Conservation (phyloP, 2,329 filamentous ascomycete genomes). For the Zymoseptoria brevis region DNA sequence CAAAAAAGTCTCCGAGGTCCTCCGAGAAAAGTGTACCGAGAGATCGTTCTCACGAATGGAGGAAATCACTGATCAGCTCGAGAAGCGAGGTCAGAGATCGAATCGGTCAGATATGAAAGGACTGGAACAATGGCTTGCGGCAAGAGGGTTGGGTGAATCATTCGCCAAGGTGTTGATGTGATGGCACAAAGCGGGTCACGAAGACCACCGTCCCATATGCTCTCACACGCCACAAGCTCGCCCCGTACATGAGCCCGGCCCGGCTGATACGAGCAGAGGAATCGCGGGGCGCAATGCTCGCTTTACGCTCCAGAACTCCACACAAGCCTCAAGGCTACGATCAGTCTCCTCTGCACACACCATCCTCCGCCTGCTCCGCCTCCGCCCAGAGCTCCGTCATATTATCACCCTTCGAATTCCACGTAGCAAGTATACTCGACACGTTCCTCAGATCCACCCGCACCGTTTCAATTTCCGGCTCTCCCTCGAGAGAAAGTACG, state of each 20-base stretch:
- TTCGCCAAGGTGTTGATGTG: slow-evolving; percentile 37
- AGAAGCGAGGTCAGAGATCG: slow-evolving; percentile 42
- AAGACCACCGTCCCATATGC: not conserved
- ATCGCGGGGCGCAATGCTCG: too few species aligned
- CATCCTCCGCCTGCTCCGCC: not conserved
- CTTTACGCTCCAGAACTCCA: too few species aligned
- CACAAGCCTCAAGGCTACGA: not conserved
- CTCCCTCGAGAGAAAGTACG: not conserved
- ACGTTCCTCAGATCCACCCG: not conserved
- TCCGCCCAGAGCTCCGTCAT: not conserved
- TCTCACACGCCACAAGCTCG: not conserved
- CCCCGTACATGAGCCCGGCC: not conserved
- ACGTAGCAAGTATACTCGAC: not conserved
- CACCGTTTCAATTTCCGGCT: not conserved
- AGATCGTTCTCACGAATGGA: slow-evolving; percentile 49
- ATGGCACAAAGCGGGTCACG: not conserved
- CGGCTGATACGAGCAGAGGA: not conserved
- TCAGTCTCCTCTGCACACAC: not conserved
- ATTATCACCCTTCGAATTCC: not conserved
- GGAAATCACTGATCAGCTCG: slow-evolving; percentile 48
- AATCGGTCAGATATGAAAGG: slow-evolving; percentile 49
- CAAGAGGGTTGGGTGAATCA: slow-evolving; percentile 38
- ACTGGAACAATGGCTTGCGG: slow-evolving; percentile 43
- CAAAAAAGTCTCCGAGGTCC: slow-evolving; percentile 54
- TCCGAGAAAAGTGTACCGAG: slow-evolving; percentile 33